phyloP scores from a whole-genome alignment of 306 rosid species.

The Cucurbita pepo region DNA sequence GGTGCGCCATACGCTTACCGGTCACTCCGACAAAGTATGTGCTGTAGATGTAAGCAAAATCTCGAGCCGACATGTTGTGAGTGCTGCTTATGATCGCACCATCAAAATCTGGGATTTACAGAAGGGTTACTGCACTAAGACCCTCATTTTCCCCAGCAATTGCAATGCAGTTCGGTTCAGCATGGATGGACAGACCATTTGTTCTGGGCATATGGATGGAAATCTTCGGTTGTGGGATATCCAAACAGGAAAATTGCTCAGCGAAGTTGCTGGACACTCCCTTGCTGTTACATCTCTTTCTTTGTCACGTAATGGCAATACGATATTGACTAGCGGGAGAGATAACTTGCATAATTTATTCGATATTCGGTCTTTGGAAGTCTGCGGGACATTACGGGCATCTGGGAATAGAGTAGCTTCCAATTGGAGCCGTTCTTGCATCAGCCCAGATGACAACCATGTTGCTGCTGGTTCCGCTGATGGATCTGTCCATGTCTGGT shows the following conservation, averaged over 20 bases:
- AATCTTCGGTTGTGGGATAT: slow-evolving; percentile 89
- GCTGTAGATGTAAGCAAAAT: slow-evolving; percentile 83
- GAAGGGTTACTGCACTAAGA: slow-evolving; percentile 90
- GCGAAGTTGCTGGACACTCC: slow-evolving; percentile 93
- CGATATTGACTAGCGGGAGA: slow-evolving; percentile 82
- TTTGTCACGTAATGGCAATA: slow-evolving; percentile 65
- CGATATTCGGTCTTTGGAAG: slow-evolving; percentile 74
- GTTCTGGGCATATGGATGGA: slow-evolving; percentile 90
- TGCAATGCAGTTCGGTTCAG: slow-evolving; percentile 85
- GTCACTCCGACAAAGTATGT: slow-evolving; percentile 91
- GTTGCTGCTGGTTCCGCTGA: slow-evolving; percentile 92
- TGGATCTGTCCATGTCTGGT: slow-evolving; percentile 81
- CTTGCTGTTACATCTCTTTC: slow-evolving; percentile 70
- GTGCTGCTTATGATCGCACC: slow-evolving; percentile 93
- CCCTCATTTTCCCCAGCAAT: slow-evolving; percentile 63
- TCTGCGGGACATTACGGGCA: slow-evolving; percentile 70
- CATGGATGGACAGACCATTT: slow-evolving; percentile 76
- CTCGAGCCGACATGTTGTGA: slow-evolving; percentile 75
- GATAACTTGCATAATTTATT: slow-evolving; percentile 82
- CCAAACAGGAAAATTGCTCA: slow-evolving; percentile 60
- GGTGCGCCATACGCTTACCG: slow-evolving; percentile 77
- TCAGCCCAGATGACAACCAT: slow-evolving; percentile 84
- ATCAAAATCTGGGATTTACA: slow-evolving; percentile 89
- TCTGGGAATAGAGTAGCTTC: slow-evolving; percentile 69
- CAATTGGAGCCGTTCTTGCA: slow-evolving; percentile 94